Base-by-base conservation (phyloP, 495 filamentous ascomycete genomes). In the Lindgomyces ingoldianus region DNA sequence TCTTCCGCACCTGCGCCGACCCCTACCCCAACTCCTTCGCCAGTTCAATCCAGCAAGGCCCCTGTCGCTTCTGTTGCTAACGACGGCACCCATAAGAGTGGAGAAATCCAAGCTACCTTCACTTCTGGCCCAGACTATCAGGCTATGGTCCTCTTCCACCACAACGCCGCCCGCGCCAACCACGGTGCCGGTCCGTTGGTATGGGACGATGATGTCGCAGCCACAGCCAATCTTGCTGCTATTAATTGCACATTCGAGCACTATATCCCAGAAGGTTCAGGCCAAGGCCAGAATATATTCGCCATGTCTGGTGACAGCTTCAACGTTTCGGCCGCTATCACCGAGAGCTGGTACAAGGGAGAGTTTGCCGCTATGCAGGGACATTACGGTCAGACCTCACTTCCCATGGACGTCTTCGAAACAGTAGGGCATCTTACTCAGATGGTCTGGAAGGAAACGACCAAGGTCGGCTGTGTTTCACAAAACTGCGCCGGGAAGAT, bases 391-490 rank as follows among this genome's bases (percentile, higher is more conserved):
- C 33, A 75, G 25, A 19, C 22, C 14, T 70, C 74, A 47, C 73
- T 62, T 64, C 81, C 81, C 36, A 62, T 70, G 67, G 73, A 81
- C 64, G 74, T 82, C 74, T 90, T 92, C 75, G 78, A 87, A 33
- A 57, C 71, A 30, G 94, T 87, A 85, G 91, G 93, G 60, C 93
- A 98, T 75, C 90, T 90, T 80, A 84, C 89, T n/a, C 91, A 96
- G 79, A 80, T 97, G 24, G 83, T 98, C 39, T 98, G 94, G 94
- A 86, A 87, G 74, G 72, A 39, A 6, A 88, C 89, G 52, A 84
- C 76, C 16, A 70, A 81, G 36, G 80, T 98, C 39, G 94, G 91
- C 64, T 98, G 94, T 75, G 82, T 81, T 53, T 84, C 86, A 29
- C 74, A 84, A 4, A 69, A 74, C 27, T 90, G 88, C 74, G 47